These are phyloP conservation scores for Santalum album DNA, from an alignment of 164 flowering plant species.

Conservation along the genomic window DNA sequence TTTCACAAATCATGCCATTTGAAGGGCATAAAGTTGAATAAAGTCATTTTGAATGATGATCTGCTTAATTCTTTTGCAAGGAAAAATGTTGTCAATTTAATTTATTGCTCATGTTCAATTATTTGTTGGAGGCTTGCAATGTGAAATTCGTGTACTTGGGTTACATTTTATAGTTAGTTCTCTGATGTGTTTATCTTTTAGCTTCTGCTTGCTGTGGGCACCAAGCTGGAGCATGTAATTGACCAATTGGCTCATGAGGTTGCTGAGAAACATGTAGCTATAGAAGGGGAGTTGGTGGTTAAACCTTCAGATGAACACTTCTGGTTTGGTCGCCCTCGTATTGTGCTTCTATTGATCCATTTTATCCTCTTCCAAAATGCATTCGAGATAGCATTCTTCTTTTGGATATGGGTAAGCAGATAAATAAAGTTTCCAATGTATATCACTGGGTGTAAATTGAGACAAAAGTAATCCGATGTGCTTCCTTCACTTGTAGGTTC, in stretches of 20 bases:
- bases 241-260: constrained; percentile 72
- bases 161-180: not conserved
- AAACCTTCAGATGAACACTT: constrained; percentile 81
- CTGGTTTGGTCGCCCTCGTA: constrained; percentile 63
- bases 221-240: constrained; percentile 85
- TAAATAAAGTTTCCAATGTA: too few species aligned
- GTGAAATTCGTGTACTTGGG: too few species aligned
- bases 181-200: constrained; percentile 14
- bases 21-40: too few species aligned
- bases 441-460: not conserved
- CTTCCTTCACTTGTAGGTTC: constrained; percentile 31
- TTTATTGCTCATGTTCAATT: too few species aligned
- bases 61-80: too few species aligned
- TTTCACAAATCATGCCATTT: too few species aligned
- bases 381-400: constrained; percentile 92
- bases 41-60: too few species aligned
- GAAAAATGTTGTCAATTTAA: too few species aligned
- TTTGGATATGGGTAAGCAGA: constrained; percentile 78
- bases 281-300: constrained; percentile 56
- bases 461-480: not conserved
- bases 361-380: constrained; percentile 91
- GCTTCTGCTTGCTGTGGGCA: constrained; percentile 85
- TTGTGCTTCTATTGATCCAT: constrained; percentile 79
- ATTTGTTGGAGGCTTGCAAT: too few species aligned
- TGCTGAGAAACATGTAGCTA: constrained; percentile 54